A percentile compares a stretch with the other conserved stretches of the same genome.
phyloP scores from a whole-genome alignment of 306 rosid species.

The Cicer bijugum region DNA sequence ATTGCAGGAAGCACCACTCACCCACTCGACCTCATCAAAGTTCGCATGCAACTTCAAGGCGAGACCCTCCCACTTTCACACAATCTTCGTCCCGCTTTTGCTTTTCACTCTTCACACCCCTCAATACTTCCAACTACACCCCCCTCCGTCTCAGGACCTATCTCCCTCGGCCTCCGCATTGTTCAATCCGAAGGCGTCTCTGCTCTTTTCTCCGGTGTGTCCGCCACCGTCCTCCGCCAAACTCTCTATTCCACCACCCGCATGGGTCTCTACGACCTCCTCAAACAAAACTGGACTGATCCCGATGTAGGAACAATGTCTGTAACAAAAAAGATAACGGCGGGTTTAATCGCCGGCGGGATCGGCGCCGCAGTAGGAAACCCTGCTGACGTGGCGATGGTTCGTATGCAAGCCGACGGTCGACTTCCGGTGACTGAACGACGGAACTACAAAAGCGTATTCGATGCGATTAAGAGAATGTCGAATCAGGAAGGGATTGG shows the following conservation, averaged over 20 bases:
- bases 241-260: conserved; percentile 83
- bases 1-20: conserved; percentile 68
- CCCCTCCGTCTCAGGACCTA: conserved; percentile 50
- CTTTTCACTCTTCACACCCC: conserved; percentile 43
- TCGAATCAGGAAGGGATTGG: conserved; percentile 64
- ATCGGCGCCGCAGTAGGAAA: conserved; percentile 84
- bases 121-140: conserved; percentile 11
- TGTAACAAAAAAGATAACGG: conserved; percentile 51
- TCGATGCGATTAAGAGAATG: conserved; percentile 72
- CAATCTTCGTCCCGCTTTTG: conserved; percentile 63
- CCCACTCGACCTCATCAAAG: conserved; percentile 80
- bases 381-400: conserved; percentile 95
- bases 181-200: conserved; percentile 58
- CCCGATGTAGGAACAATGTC: conserved; percentile 56
- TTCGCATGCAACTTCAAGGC: conserved; percentile 86
- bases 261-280: conserved; percentile 79
- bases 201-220: conserved; percentile 73
- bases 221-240: conserved; percentile 85
- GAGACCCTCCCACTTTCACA: conserved; percentile 46
- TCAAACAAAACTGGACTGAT: conserved; percentile 72
- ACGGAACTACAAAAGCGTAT: conserved; percentile 73
- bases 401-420: conserved; percentile 92
- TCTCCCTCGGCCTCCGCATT: conserved; percentile 57
- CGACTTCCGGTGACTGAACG: conserved; percentile 66
- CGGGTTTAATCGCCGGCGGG: conserved; percentile 74